Evolutionary conservation across 805 yeast genomes (phyloP).

Genomic region (Ogataea zsoltii): DNA sequence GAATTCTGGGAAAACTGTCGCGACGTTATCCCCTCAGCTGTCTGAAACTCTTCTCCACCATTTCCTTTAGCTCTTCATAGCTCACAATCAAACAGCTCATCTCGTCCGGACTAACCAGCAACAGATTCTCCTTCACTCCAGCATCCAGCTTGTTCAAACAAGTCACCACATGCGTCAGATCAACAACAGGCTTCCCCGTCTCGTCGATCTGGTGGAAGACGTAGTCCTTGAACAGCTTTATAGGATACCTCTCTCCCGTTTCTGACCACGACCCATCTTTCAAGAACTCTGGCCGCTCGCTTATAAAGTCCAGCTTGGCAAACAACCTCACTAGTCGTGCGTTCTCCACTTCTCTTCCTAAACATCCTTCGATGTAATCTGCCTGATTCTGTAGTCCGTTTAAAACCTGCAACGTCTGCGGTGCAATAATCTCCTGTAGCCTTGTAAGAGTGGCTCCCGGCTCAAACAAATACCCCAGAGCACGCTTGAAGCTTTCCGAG

Average conservation of each 20-base stretch:
- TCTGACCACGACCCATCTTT: conserved; percentile 65
- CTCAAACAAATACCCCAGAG: conserved; percentile 39
- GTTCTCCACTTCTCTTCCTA: conserved; percentile 80
- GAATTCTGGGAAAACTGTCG: not conserved
- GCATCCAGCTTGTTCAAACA: conserved; percentile 89
- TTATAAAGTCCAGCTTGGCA: conserved; percentile 75
- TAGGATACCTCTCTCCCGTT: conserved; percentile 71
- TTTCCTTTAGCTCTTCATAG: conserved; percentile 76
- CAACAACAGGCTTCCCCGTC: conserved; percentile 72
- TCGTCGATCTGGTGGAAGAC: conserved; percentile 85
- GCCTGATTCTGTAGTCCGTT: conserved; percentile 52
- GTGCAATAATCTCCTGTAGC: conserved; percentile 42
- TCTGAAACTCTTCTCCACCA: conserved; percentile 69
- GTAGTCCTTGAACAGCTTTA: conserved; percentile 76
- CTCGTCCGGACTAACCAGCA: conserved; percentile 83
- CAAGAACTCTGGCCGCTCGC: conserved; percentile 69
- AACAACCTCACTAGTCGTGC: conserved; percentile 81
- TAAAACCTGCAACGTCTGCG: conserved; percentile 46
- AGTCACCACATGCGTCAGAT: conserved; percentile 76
- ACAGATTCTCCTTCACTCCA: conserved; percentile 79
- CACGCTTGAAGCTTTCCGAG: conserved; percentile 47
- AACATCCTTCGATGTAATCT: conserved; percentile 61
- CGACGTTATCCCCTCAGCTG: conserved; percentile 30
- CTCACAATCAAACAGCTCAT: conserved; percentile 81
- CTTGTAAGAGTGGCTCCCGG: conserved; percentile 31